Base-by-base conservation (phyloP, 2,329 filamentous ascomycete genomes). In the Fusarium poae region DNA sequence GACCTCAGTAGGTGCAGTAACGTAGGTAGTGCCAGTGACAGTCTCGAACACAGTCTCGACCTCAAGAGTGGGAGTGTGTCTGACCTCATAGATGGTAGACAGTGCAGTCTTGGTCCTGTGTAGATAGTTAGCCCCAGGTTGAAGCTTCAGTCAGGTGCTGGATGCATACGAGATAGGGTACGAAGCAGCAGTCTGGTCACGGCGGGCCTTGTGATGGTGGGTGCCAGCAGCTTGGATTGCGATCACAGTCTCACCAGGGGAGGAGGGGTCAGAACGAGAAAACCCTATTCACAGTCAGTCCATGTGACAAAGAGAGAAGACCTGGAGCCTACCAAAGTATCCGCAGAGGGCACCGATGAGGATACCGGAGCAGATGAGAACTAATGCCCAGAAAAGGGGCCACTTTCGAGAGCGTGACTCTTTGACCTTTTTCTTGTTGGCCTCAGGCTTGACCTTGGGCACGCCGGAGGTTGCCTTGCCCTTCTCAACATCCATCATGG, bases 101-200 rank as follows among this genome's bases (percentile, higher is more conserved):
- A 77, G 60, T 21, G 72, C 69, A 21, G 78, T 79, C 49, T 76
- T 73, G 10, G 79, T 80, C 39, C 79, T 80, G 18, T 10, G 27
- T 21, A 12, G 23, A 23, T 25, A 18, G 56, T 75, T 45, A 73
- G 60, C 53, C 9, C 15, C n/a, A 11, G n/a, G n/a, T n/a, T n/a
- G 27, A 3, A 34, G 16, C 29, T 11, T 35, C 20, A 12, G 32
- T 21, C 8, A 5, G 34, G 15, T 42, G 25, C 27, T 30, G 27
- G 18, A 16, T 12, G 69, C 79, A 74, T 70, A 81, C 79, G 78
- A 78, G 63, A 80, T 72, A 2, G 79, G 77, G 25, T 79, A 72
- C 45, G 71, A 76, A 57, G 75, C 65, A 27, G 48, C 51, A 15
- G 13, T 56, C 20, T 68, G 60, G 11, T 64, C 49, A 32, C 72